These are phyloP conservation scores for Globisporangium abappressorium DNA, from an alignment of 352 stramenopile genomes.

Conservation along the genomic window DNA sequence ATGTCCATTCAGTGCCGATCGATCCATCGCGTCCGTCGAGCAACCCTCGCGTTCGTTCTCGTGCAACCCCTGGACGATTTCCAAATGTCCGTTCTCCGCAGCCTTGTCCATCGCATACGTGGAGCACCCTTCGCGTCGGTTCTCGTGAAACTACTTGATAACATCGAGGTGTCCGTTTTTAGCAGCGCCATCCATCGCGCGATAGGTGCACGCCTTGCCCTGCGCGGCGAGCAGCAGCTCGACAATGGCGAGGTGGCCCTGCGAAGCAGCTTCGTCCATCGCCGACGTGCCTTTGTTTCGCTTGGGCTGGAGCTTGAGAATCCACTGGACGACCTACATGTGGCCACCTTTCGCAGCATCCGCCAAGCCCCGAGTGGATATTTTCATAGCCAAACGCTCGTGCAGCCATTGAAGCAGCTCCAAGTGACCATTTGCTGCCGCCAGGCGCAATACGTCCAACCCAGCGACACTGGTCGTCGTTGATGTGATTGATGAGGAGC, in stretches of 20 bases:
- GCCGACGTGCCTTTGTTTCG: no score
- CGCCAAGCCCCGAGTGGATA: background rate
- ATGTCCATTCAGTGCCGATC: no score
- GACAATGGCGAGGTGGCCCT: background rate
- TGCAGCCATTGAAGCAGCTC: background rate
- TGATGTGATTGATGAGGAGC: background rate
- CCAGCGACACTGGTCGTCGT: background rate
- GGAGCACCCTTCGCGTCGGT: slow-evolving; percentile 9
- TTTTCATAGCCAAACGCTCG: background rate
- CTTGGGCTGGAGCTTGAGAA: background rate
- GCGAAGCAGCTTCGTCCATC: background rate
- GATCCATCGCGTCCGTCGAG: no score
- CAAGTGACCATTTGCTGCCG: background rate
- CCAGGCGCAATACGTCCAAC: background rate
- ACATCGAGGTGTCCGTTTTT: slow-evolving; percentile 14
- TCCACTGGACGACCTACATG: background rate
- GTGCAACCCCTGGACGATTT: slow-evolving; percentile 3
- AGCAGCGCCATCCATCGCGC: background rate
- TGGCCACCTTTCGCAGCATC: background rate
- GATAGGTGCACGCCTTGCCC: no score
- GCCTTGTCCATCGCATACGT: slow-evolving; percentile 15
- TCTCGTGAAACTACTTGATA: slow-evolving; percentile 13
- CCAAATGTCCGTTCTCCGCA: background rate
- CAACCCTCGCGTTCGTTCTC: slow-evolving; percentile 8
- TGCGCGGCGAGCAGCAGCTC: background rate